Percentiles rank a stretch among this genome's conserved stretches.
Conservation (phyloP, 495 filamentous ascomycete genomes). For the Neurospora sp. region DNA sequence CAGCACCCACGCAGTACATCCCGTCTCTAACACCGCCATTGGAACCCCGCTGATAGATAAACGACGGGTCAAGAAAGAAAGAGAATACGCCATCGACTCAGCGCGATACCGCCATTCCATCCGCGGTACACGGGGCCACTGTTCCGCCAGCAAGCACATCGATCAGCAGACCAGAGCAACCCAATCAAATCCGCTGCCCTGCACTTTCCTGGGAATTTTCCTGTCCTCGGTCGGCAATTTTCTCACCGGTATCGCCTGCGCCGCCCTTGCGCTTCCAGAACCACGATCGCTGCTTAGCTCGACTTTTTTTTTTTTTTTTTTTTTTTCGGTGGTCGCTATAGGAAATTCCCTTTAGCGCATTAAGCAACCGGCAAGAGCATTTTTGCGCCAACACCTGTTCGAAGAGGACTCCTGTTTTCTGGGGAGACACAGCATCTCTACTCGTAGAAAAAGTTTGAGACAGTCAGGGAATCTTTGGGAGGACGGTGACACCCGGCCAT, state of each 20-base stretch:
- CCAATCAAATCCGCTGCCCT: background rate
- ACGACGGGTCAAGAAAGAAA: conserved; percentile 7
- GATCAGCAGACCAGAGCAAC: background rate
- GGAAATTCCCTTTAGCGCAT: background rate
- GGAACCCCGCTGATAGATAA: conserved; percentile 30
- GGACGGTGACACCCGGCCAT: background rate
- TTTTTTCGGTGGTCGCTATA: background rate
- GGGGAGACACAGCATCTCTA: background rate
- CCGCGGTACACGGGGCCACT: conserved; percentile 14
- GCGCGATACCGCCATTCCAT: conserved; percentile 3
- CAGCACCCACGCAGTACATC: background rate
- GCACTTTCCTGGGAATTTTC: background rate
- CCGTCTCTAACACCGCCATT: conserved; percentile 3
- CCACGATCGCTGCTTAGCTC: background rate
- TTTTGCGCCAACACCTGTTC: background rate
- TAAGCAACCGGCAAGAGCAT: background rate
- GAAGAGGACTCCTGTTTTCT: background rate
- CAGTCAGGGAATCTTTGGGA: background rate
- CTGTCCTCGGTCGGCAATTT: background rate
- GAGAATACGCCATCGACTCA: conserved; percentile 16
- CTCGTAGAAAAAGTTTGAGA: background rate
- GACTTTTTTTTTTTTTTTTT: background rate
- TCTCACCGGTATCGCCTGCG: background rate
- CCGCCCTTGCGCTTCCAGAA: background rate
- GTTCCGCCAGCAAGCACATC: conserved; percentile 10